phyloP scores from a whole-genome alignment of 257 asterid genomes.

The Ajuga chamaepitys region DNA sequence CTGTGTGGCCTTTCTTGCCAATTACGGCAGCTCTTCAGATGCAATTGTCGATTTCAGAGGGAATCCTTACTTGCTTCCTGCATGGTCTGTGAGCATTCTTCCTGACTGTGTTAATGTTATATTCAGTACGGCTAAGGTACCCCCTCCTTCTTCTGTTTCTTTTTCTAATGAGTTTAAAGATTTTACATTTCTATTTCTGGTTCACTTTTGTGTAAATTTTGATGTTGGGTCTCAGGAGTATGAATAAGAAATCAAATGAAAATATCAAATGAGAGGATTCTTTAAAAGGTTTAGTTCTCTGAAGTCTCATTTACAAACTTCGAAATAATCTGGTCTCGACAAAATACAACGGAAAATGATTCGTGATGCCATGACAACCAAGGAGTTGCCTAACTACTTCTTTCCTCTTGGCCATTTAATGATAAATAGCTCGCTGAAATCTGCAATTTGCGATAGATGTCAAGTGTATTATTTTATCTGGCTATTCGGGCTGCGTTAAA shows the following conservation, averaged over 20 bases:
- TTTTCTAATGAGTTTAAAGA: neutral
- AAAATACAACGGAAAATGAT: too few species aligned
- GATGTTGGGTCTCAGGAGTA: neutral
- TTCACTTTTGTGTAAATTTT: neutral
- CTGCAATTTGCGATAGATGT: too few species aligned
- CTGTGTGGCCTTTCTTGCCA: conserved; percentile 83
- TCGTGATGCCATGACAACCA: too few species aligned
- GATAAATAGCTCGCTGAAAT: too few species aligned
- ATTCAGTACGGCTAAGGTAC: conserved; percentile 78
- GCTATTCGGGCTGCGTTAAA: too few species aligned
- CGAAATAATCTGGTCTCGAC: too few species aligned
- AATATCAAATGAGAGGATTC: neutral
- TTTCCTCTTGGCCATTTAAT: too few species aligned
- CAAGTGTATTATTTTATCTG: too few species aligned
- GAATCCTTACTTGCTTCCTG: conserved; percentile 58
- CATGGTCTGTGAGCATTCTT: conserved; percentile 92
- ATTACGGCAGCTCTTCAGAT: conserved; percentile 48
- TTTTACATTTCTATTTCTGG: neutral
- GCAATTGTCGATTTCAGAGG: conserved; percentile 62
- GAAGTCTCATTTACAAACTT: too few species aligned
- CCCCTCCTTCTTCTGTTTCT: neutral
- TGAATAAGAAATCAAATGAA: too few species aligned
- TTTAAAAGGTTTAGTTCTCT: too few species aligned
- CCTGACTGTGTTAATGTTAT: conserved; percentile 67
- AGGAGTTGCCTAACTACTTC: too few species aligned